Base-by-base conservation (phyloP, 164 flowering plant genomes). In the Chloranthus sessilifolius region DNA sequence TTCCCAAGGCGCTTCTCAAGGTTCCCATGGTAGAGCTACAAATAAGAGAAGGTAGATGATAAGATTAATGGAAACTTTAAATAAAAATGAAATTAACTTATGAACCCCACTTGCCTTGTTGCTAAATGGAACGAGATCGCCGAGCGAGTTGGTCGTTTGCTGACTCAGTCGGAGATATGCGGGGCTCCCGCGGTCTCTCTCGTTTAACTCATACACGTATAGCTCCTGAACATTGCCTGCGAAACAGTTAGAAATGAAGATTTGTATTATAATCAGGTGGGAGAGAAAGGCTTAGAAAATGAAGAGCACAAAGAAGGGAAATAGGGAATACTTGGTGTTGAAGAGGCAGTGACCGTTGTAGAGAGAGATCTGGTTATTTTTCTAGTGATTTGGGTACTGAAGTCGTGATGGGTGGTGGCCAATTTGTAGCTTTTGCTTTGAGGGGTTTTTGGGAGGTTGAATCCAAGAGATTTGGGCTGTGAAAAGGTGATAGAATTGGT, bases 161-260 rank as follows among this genome's bases (percentile, higher is more conserved):
- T 78, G 47, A 59, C 87, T 81, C 16, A 81, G 67, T 5, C 61
- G 61, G 10, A 83, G 78, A 66, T 60, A 65, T 0, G 85, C 83
- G 0, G 91, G 91, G 73, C 91, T 83, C 9, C 72, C 74, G 26
- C 91, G 59, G 63, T 83, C 87, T 11, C 75, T 53, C 61, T 83
- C 92, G 63, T 83, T 83, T 46, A 83, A 68, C 67, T 81, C 92
- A 35, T 81, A 83, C 35, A 83, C 83, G 48, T 8, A 28, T 5
- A 83, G 72, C 50, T 79, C 80, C 42, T 81, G 85, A 30, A 79
- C 83, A 37, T 71, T 67, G 1, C 55, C 72, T 71, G 73, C 19
- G 38, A 44, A 22, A 31, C 5, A 30, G 15, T 14, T 4, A 24
- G 7, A n/a, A n/a, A n/a, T 14, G 8, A 25, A 6, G 27, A 10